Evolutionary conservation across 306 rosid genomes (phyloP), one percentile per base, ranked within the genome.

Genomic region (Vachellia pachyceras): DNA sequence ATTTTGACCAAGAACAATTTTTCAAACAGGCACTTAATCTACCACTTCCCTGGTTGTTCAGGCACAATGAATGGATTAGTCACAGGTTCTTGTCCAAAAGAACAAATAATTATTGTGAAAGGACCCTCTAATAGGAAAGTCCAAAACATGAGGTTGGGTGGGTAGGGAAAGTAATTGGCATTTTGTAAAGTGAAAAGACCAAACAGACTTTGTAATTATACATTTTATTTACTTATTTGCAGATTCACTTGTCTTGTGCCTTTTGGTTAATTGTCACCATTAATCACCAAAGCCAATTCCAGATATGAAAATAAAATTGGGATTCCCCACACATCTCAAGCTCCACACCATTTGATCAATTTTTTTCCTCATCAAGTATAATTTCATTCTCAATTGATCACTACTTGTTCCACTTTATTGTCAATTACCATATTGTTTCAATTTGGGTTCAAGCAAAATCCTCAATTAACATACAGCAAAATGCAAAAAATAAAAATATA

Each of bases 51-150:
- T 71, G 73, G 84, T 58, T 83, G 79, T 86, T 84, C 84, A 82
- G 82, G 83, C 78, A 72, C 54, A 79, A 73, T 77, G 82, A 86
- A 81, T 82, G 85, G 71, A 77, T 69, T 79, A 84, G 84, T 85
- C 82, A 69, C 76, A 72, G 50, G 87, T 76, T 86, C 83, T 83
- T 78, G 83, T 85, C 86, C 67, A 86, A 78, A 87, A 64, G 85
- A 87, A 81, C 88, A 76, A 55, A 68, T 82, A 78, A 82, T 92
- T 63, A 89, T 89, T 69, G 84, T 77, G 70, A 84, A 14, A 61
- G 78, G 85, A 80, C 82, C 73, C 77, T 23, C 25, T 45, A 72
- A 85, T 79, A 75, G 68, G 45, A 86, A 90, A 69, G 86, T 84
- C 87, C 60, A 86, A 88, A 75, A 70, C 86, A n/a, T 81, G 74